A percentile compares a stretch with the other conserved stretches of the same genome.
Evolutionary conservation across 2,329 filamentous ascomycete species (phyloP).

Genomic region (Daldinia eschscholtzii): DNA sequence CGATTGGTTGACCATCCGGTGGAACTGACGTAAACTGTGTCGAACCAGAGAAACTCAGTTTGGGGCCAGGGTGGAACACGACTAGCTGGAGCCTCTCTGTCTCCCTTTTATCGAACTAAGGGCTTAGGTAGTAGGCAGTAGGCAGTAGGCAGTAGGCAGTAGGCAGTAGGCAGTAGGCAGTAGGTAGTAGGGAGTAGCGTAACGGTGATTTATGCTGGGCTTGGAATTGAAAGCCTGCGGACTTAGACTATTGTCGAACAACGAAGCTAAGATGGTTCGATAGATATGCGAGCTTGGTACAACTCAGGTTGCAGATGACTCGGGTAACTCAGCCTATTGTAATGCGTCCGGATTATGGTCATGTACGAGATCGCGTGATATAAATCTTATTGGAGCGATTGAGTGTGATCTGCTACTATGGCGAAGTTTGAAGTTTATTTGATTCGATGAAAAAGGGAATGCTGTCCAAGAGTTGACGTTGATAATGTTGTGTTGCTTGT

Average conservation of each 20-base stretch:
- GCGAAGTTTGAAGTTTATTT: constrained; percentile 17
- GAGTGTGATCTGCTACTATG: constrained; percentile 33
- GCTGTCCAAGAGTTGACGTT: not conserved
- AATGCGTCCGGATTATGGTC: constrained; percentile 33
- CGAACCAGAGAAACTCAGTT: constrained; percentile 39
- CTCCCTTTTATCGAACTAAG: constrained; percentile 24
- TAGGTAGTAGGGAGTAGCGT: constrained; percentile 1
- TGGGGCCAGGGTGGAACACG: constrained; percentile 23
- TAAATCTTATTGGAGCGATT: constrained; percentile 35
- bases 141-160: not conserved
- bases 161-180: not conserved
- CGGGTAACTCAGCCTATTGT: constrained; percentile 48
- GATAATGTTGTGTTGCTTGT: constrained; percentile 21
- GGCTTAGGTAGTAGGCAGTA: not conserved
- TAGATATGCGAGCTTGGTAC: constrained; percentile 41
- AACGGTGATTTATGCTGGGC: constrained; percentile 27
- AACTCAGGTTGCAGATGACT: constrained; percentile 44
- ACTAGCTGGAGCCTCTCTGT: constrained; percentile 26
- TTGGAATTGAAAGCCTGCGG: constrained; percentile 25
- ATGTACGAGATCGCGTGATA: constrained; percentile 50
- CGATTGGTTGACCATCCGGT: constrained; percentile 40
- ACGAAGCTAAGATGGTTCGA: constrained; percentile 35
- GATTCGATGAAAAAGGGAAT: constrained; percentile 28
- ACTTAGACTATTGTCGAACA: constrained; percentile 28
- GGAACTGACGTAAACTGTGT: constrained; percentile 43